Evolutionary conservation across 257 asterid genomes (phyloP), one percentile per base, ranked within the genome.

Genomic region (Salvia miltiorrhiza): DNA sequence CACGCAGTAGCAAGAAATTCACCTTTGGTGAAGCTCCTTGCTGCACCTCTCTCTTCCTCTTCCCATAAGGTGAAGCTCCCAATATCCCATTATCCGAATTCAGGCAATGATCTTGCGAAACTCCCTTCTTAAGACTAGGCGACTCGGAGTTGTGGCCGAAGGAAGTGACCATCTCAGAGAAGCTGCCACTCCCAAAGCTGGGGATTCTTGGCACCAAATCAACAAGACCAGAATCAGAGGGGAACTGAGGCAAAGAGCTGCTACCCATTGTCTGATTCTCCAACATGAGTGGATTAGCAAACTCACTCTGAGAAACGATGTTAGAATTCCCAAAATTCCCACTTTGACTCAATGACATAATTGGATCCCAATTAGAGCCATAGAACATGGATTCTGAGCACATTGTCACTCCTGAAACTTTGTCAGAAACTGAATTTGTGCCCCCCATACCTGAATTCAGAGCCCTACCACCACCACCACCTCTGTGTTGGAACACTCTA

Each of bases 301-400:
- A 87, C 76, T 83, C 96, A 79, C 63, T 82, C 35, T 79, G 88
- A 63, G 81, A 66, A 79, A 78, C 82, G 74, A 78, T 70, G 69
- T 82, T 63, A 47, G 89, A 79, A 62, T 78, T 81, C 69, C 77
- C 82, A 58, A 80, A 82, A 73, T 61, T 73, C 39, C 80, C 88
- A 65, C 81, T 78, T 67, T 79, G 86, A 81, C 78, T 82, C 65
- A 85, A 19, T 33, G 97, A 82, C 57, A 76, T 74, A 24, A 84
- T 71, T 50, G 93, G 87, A 82, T 86, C 92, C 97, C 96, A 89
- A 45, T 80, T 77, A 80, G 90, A 77, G 23, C 80, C 86, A 73
- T 80, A 82, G 80, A 74, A 49, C 70, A 68, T 74, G 65, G 79
- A 49, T 6, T 74, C 72, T 40, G 76, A 69, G 37, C 75, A 75